phyloP scores from a whole-genome alignment of 106 monocot genomes.

The Ottelia alismoides region DNA sequence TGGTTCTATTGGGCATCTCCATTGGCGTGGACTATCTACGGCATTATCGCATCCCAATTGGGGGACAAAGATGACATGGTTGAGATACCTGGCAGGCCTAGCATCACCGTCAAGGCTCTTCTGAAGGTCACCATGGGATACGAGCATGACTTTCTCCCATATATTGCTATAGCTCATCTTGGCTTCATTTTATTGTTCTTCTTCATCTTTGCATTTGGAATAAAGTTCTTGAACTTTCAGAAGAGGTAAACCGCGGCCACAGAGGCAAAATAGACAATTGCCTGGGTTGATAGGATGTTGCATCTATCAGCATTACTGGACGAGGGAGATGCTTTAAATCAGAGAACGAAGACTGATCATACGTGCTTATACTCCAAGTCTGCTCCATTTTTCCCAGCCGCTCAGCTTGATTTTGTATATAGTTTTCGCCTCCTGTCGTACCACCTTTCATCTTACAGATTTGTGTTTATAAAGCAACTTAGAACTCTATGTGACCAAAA shows the following conservation, averaged over 20 bases:
- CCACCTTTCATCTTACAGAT: no score
- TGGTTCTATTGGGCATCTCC: conserved; percentile 39
- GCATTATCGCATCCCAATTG: conserved; percentile 42
- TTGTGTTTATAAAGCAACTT: no score
- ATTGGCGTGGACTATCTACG: conserved; percentile 32
- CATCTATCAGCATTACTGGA: no score
- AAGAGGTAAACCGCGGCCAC: conserved; percentile 18
- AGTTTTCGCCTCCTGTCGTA: no score
- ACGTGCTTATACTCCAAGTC: no score
- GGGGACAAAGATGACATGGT: conserved; percentile 31
- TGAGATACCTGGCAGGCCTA: conserved; percentile 15
- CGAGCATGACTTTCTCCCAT: conserved; percentile 14
- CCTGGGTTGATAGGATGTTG: no score
- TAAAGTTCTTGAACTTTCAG: conserved; percentile 39
- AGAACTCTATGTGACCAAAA: no score
- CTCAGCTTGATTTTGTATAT: no score
- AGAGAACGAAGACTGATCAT: no score
- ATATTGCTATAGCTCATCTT: conserved; percentile 2
- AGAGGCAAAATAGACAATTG: no score
- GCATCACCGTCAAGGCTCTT: conserved; percentile 29
- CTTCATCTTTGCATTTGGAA: conserved; percentile 15
- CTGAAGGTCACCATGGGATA: conserved; percentile 21
- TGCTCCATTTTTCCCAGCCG: no score
- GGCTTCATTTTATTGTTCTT: conserved; percentile 35
- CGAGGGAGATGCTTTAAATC: no score